Evolutionary conservation across 768 basidiomycete species (phyloP), one percentile per base, ranked within the genome.

Genomic region (Baorangia bicolor): DNA sequence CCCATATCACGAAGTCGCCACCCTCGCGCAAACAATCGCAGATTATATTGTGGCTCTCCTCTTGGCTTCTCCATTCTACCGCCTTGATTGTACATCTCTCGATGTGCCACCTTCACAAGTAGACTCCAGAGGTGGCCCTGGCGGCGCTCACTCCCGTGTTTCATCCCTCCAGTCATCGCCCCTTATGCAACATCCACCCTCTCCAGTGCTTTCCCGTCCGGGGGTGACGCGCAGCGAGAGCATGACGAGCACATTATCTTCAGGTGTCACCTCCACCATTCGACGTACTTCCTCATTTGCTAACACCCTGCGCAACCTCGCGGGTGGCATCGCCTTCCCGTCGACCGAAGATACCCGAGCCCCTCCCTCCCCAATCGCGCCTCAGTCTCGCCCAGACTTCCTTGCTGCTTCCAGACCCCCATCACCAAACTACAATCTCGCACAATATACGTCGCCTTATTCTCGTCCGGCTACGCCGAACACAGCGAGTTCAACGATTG

Each of bases 41-140:
- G 97, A 99, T 72, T 97, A 96, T 67, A 82, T 97, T 62, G 86
- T 91, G 74, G 94, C 93, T 2, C 81, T 94, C 5, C 82, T 98
- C 13, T 76, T 96, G 12, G 93, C 95, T 65, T 94, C 92, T 2
- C 92, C 93, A 0, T 96, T 96, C 68, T 84, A 84, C 8, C 77
- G 84, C 23, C 80, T 95, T 3, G 84, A 88, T 33, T 81, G 79
- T 27, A 83, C 87, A 0, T 83, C 90, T 2, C 74, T 94, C 21
- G 75, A 83, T 38, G 62, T 68, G 1, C 78, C 84, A 8, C 74
- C 78, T 1, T 63, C 69, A 16, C 77, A 78, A 33, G 59, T 70
- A 7, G 80, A 83, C 51, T 65, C 69, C 34, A 64, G 59, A 42
- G 69, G 57, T 43, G 57, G 60, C 14, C 58, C 61, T 49, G 59